Evolutionary conservation across 345 rosid genomes (phyloP).

Genomic region (Hibiscus mutabilis): DNA sequence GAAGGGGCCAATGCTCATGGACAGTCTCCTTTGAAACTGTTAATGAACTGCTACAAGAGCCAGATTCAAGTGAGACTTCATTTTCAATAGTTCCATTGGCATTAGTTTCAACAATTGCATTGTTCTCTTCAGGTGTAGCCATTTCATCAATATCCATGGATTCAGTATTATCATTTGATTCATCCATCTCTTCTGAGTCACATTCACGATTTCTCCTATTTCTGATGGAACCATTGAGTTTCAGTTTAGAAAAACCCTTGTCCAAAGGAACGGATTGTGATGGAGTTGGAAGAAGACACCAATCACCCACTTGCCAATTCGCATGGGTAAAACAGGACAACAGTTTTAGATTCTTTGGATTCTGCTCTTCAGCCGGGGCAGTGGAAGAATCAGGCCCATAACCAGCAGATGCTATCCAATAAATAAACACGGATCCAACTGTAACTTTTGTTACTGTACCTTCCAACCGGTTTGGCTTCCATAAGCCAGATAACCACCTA

Average conservation of each 20-base stretch:
- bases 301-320: conserved; percentile 93
- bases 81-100: conserved; percentile 18
- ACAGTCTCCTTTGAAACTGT: conserved; percentile 58
- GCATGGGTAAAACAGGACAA: conserved; percentile 84
- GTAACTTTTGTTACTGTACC: conserved; percentile 91
- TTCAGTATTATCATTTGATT: conserved; percentile 34
- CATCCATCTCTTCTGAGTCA: conserved; percentile 48
- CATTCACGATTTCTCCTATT: conserved; percentile 25
- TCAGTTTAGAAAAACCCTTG: conserved; percentile 44
- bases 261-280: conserved; percentile 33
- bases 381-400: conserved; percentile 80
- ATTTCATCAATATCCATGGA: conserved; percentile 31
- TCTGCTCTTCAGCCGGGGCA: conserved; percentile 90
- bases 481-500: conserved; percentile 74
- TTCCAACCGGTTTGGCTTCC: conserved; percentile 85
- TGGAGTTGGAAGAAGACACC: conserved; percentile 68
- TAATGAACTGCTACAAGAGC: conserved; percentile 42
- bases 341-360: conserved; percentile 74
- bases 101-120: conserved; percentile 22
- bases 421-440: conserved; percentile 76
- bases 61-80: conserved; percentile 34
- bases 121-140: conserved; percentile 29
- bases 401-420: conserved; percentile 97
- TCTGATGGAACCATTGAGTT: conserved; percentile 39
- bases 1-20: conserved; percentile 79